phyloP scores from a whole-genome alignment of 2,329 filamentous ascomycete genomes.

The Hypoxylon rubiginosum region DNA sequence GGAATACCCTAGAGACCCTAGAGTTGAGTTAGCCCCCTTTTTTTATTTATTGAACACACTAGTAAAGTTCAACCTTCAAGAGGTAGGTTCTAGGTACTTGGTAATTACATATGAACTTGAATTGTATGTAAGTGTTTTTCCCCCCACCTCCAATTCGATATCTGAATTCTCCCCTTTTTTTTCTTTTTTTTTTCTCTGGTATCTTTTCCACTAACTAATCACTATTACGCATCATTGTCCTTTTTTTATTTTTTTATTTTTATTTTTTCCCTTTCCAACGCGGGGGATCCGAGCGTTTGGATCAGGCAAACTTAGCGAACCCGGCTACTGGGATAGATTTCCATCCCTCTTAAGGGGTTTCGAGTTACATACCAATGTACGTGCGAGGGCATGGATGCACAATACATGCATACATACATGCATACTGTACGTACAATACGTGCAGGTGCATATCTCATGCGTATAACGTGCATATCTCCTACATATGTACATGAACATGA shows the following conservation, averaged over 20 bases:
- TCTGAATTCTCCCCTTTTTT: constrained; percentile 13
- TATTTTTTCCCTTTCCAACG: neutral
- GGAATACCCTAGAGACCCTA: neutral
- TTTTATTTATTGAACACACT: neutral
- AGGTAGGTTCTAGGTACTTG: neutral
- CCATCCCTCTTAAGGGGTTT: constrained; percentile 35
- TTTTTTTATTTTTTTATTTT: constrained; percentile 14
- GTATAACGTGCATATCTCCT: constrained; percentile 7
- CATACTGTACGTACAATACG: neutral
- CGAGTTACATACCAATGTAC: constrained; percentile 18
- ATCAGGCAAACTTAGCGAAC: constrained; percentile 40
- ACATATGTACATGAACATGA: neutral
- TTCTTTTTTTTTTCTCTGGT: neutral
- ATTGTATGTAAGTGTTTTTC: neutral
- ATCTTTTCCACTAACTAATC: constrained; percentile 16
- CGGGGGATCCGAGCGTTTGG: constrained; percentile 38
- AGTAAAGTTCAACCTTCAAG: neutral
- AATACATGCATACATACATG: constrained; percentile 8
- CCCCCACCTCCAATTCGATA: constrained; percentile 18
- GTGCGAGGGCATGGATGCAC: neutral
- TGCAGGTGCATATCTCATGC: neutral
- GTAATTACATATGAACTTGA: constrained; percentile 31
- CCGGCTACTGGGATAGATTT: constrained; percentile 38
- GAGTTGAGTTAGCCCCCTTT: neutral
- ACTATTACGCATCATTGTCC: constrained; percentile 34